A percentile compares a stretch with the other conserved stretches of the same genome.
phyloP scores from a whole-genome alignment of 306 rosid species.

The Gastrolobium bilobum region DNA sequence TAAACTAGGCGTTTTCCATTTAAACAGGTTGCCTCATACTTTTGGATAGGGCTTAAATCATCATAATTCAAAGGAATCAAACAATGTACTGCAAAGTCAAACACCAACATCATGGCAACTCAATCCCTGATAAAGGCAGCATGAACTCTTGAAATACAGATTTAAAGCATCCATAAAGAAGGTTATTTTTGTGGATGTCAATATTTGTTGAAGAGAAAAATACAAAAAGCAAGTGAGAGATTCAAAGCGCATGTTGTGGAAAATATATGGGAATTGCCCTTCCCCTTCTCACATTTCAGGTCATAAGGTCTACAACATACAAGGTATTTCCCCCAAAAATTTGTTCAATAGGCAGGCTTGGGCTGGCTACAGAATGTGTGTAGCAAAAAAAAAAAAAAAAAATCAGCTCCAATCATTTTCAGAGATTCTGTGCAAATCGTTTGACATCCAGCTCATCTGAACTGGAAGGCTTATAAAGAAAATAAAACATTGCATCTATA shows the following conservation, averaged over 20 bases:
- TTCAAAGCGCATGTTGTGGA: neutral
- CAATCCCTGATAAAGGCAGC: neutral
- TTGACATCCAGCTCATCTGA: neutral
- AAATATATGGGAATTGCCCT: neutral
- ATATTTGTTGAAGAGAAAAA: neutral
- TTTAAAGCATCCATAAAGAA: no score
- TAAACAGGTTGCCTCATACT: conserved; percentile 29
- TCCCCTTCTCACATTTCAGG: neutral
- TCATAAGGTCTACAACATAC: neutral
- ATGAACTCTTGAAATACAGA: neutral
- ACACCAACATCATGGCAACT: neutral
- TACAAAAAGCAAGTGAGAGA: neutral
- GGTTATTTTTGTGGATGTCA: neutral
- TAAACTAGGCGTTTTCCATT: neutral
- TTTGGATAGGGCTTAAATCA: neutral
- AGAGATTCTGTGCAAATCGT: neutral
- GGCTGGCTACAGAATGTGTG: neutral
- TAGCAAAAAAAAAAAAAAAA: conserved; percentile 11
- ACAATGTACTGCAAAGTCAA: neutral
- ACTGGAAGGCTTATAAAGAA: neutral
- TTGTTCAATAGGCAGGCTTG: neutral
- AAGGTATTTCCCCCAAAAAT: neutral
- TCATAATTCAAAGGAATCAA: conserved; percentile 3
- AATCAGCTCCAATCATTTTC: neutral
- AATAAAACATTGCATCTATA: neutral